Percentiles rank a stretch among this genome's conserved stretches.
Evolutionary conservation across 805 yeast species (phyloP).

Genomic region (Jamesozyma lodderae): DNA sequence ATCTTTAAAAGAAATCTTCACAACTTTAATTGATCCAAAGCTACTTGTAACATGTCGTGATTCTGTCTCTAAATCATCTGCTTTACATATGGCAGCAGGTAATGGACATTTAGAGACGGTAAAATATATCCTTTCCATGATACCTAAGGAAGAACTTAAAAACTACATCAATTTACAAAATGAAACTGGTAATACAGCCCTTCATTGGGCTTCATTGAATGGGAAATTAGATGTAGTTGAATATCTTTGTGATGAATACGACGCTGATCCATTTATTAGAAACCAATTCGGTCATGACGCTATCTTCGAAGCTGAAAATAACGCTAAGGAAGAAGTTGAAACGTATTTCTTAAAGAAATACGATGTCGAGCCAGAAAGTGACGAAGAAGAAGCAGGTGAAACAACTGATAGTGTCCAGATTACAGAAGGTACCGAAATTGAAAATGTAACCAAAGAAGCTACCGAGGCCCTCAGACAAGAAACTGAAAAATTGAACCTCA

Average conservation of each 20-base stretch:
- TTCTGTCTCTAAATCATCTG: conserved; percentile 56
- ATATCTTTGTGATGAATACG: conserved; percentile 59
- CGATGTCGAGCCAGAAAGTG: conserved; percentile 56
- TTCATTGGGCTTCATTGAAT: conserved; percentile 93
- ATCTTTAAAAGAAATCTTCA: conserved; percentile 58
- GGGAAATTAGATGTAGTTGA: conserved; percentile 72
- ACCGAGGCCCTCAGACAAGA: conserved; percentile 31
- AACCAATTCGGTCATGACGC: conserved; percentile 74
- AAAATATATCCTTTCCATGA: conserved; percentile 44
- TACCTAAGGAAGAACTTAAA: conserved; percentile 36
- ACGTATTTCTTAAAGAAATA: conserved; percentile 65
- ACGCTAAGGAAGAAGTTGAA: conserved; percentile 66
- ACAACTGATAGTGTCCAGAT: conserved; percentile 30
- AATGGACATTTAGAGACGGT: conserved; percentile 78
- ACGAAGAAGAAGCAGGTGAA: conserved; percentile 38
- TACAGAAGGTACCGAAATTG: conserved; percentile 44
- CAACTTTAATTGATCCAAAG: conserved; percentile 42
- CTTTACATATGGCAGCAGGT: conserved; percentile 92
- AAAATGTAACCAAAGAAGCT: conserved; percentile 40
- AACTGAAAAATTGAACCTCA: conserved; percentile 20
- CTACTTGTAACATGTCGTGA: conserved; percentile 45
- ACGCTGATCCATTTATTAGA: conserved; percentile 73
- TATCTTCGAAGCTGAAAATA: conserved; percentile 81
- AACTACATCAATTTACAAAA: conserved; percentile 45
- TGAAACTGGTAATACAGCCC: conserved; percentile 83